These are phyloP conservation scores for Sporothrix pseudoabietina DNA, from an alignment of 2,329 filamentous ascomycete genomes.

Conservation along the genomic window DNA sequence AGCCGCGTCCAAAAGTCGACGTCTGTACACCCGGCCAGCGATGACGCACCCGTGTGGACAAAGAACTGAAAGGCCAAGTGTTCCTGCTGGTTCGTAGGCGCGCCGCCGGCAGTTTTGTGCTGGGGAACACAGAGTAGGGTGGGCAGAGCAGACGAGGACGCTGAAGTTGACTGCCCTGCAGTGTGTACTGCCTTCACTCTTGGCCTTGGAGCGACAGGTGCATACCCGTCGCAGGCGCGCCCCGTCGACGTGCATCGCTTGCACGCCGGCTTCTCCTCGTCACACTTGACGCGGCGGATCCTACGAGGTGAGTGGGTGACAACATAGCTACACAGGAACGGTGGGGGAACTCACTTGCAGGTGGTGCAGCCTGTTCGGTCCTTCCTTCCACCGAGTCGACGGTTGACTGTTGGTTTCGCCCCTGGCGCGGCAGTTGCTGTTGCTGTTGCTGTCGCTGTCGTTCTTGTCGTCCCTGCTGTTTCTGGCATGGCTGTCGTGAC, in stretches of 20 bases:
- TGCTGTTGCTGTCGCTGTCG: background rate
- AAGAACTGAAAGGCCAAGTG: conserved; percentile 22
- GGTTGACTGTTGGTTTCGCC: background rate
- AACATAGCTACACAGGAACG: no score
- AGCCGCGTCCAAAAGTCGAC: conserved; percentile 23
- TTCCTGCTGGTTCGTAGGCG: background rate
- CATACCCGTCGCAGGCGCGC: conserved; percentile 22
- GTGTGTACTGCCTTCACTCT: no score
- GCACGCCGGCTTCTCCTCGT: conserved; percentile 21
- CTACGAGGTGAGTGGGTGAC: background rate
- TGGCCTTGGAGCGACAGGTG: background rate
- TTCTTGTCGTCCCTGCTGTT: background rate
- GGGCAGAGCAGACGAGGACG: background rate
- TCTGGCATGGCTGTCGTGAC: no score
- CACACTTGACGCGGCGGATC: conserved; percentile 21
- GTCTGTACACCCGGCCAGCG: conserved; percentile 9
- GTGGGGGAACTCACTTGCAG: conserved; percentile 24
- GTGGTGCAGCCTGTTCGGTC: conserved; percentile 24
- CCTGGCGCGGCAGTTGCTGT: background rate
- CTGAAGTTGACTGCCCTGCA: background rate
- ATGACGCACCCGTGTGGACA: background rate
- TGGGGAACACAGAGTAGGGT: background rate
- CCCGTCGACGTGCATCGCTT: conserved; percentile 24
- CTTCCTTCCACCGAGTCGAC: conserved; percentile 20
- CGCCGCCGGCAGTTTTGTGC: background rate